phyloP scores from a whole-genome alignment of 2,329 filamentous ascomycete species.

The Phaeosphaeria sp. region DNA sequence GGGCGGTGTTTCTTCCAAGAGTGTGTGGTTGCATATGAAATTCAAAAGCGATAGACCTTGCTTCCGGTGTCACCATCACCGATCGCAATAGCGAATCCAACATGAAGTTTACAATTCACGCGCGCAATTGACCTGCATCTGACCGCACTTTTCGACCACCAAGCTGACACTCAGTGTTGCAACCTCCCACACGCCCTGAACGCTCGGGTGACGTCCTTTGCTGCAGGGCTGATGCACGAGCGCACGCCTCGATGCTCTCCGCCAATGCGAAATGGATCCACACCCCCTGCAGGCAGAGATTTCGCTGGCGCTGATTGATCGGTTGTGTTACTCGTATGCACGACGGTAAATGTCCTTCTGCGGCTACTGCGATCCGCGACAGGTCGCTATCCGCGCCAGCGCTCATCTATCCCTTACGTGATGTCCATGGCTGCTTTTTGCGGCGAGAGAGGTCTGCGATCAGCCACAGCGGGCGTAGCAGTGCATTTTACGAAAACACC shows the following conservation, averaged over 20 bases:
- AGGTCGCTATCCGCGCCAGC: background rate
- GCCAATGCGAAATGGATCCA: conserved; percentile 19
- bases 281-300: conserved; percentile 18
- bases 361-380: background rate
- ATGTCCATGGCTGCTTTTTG: conserved; percentile 17
- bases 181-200: conserved; percentile 1
- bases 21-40: conserved; percentile 21
- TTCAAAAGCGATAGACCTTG: conserved; percentile 33
- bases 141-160: background rate
- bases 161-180: conserved; percentile 1
- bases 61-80: conserved; percentile 24
- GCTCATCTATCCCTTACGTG: background rate
- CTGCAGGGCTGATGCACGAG: conserved; percentile 27
- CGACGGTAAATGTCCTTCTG: conserved; percentile 2
- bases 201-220: conserved; percentile 20
- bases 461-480: background rate
- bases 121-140: background rate
- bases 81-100: conserved; percentile 18
- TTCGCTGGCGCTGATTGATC: conserved; percentile 21
- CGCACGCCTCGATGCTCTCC: conserved; percentile 13
- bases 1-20: conserved; percentile 21
- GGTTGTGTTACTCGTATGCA: conserved; percentile 1
- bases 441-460: conserved; percentile 13
- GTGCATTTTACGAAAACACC: conserved; percentile 1
- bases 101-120: background rate